A percentile compares a stretch with the other conserved stretches of the same genome.
Evolutionary conservation across 768 basidiomycete genomes (phyloP).

Genomic region (Sistotremastrum niveocremeum): DNA sequence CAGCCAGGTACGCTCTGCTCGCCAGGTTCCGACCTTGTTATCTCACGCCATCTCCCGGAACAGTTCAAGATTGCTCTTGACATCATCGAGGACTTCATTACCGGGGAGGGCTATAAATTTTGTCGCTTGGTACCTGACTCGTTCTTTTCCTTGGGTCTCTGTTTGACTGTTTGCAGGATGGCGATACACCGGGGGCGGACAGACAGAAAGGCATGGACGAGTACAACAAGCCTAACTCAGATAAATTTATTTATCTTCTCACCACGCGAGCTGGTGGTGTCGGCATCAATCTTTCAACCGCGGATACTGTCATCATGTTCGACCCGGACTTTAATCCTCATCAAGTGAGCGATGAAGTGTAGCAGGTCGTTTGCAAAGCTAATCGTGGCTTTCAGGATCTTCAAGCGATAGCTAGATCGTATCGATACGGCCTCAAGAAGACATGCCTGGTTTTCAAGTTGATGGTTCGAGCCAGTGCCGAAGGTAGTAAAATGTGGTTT

Average conservation of each 20-base stretch:
- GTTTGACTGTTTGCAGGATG: slow-evolving; percentile 45
- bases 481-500: slow-evolving; percentile 35
- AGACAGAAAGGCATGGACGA: slow-evolving; percentile 93
- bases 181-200: slow-evolving; percentile 69
- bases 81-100: slow-evolving; percentile 78
- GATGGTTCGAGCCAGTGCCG: slow-evolving; percentile 89
- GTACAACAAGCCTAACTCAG: slow-evolving; percentile 80
- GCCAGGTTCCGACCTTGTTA: neutral
- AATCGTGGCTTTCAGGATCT: slow-evolving; percentile 41
- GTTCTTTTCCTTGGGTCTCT: slow-evolving; percentile 3
- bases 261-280: slow-evolving; percentile 91
- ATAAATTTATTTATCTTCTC: slow-evolving; percentile 82
- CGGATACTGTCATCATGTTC: slow-evolving; percentile 86
- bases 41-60: neutral
- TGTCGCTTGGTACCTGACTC: slow-evolving; percentile 50
- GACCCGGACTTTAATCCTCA: slow-evolving; percentile 99
- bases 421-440: slow-evolving; percentile 91
- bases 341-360: slow-evolving; percentile 36
- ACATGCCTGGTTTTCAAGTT: slow-evolving; percentile 92
- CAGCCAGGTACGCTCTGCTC: slow-evolving; percentile 56
- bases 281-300: slow-evolving; percentile 73
- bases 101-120: slow-evolving; percentile 67
- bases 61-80: slow-evolving; percentile 84
- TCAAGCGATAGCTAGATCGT: slow-evolving; percentile 90
- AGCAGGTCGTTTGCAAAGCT: neutral